Evolutionary conservation across 2,329 filamentous ascomycete species (phyloP), one percentile per base, ranked within the genome.

Genomic region (Thielaviopsis punctulata): DNA sequence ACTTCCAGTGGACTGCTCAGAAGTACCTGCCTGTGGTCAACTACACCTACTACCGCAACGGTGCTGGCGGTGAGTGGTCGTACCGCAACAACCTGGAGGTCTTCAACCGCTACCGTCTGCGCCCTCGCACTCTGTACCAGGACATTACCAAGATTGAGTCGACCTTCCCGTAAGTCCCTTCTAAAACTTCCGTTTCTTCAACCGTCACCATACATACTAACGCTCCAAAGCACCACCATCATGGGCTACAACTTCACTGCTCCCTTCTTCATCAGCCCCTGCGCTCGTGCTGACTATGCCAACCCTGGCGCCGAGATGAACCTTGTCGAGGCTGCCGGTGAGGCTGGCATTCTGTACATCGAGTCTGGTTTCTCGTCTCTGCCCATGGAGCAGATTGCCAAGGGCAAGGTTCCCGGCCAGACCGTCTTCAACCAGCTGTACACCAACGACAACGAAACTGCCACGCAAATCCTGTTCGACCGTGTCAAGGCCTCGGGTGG

Each of bases 61-160:
- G 67, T 15, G 69, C 70, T 7, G 71, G 67, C 3, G 69, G 70
- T 46, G 71, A 74, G 58, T 74, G 68, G 69, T 61, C 67, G 0
- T 74, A 75, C 64, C 66, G 70, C 47, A 70, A 73, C 62, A 73
- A 74, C 59, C 64, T 75, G 5, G 70, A 73, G 52, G 65, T 71
- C 41, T 75, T 66, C 65, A 60, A 65, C 36, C 68, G 70, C 54
- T 69, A 68, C 50, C 64, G 65, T 41, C 61, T 73, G 23, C 64
- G 70, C 41, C 68, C 70, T 49, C 63, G 68, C 33, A 62, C 68
- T 22, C 52, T 71, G 52, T 52, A 19, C 53, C 59, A 59, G 22
- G 66, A 71, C 52, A 65, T 72, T 43, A 59, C 58, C 8, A 58
- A 59, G 12, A 58, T 66, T 19, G 66, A 67, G 36, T 58, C 63